Base-by-base conservation (phyloP, 306 rosid genomes). In the Fragaria ananassa region DNA sequence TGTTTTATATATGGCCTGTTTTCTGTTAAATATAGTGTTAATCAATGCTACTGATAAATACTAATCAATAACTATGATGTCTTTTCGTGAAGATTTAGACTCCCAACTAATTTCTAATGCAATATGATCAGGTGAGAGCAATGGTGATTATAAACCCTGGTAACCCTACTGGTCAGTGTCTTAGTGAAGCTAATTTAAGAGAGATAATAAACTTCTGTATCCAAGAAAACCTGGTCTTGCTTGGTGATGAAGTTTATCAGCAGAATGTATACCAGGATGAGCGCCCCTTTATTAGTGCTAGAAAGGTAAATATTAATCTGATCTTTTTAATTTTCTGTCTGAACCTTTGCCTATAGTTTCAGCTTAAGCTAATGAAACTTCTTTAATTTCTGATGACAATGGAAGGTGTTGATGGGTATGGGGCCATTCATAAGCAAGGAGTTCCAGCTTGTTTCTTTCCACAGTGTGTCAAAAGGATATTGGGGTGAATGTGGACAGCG, bases 401-500 rank as follows among this genome's bases (percentile, higher is more conserved):
- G 17, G 35, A 74, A 95, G 99, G 97, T 96, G 81, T 79, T 96
- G 88, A 81, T 88, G 93, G 93, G 85, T 53, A 74, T 91, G 85
- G 98, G 98, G n/a, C 91, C 86, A 57, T 97, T 96, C 39, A 25
- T 86, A 9, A 96, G 98, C 91, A 89, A 65, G 91, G 98, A 92
- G 82, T 68, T 92, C 42, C 97, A 92, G 82, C 99, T 96, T 80
- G 81, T 96, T 82, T 91, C 96, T 68, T 96, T 92, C 71, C 99
- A 96, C 87, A 79, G 93, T 0, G 99, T 96, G 68, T 96, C 99
- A 34, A 96, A 96, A 81, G 99, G 99, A 83, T 96, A 80, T 85
- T 92, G 88, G 92, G 99, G 99, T 67, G 99, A 96, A 88, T 96
- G 99, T 77, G 99, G 99, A 83, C 99, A 96, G 85, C 86, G 99